phyloP scores from a whole-genome alignment of 139 green algal species.

The Chlamydomonas eustigma region DNA sequence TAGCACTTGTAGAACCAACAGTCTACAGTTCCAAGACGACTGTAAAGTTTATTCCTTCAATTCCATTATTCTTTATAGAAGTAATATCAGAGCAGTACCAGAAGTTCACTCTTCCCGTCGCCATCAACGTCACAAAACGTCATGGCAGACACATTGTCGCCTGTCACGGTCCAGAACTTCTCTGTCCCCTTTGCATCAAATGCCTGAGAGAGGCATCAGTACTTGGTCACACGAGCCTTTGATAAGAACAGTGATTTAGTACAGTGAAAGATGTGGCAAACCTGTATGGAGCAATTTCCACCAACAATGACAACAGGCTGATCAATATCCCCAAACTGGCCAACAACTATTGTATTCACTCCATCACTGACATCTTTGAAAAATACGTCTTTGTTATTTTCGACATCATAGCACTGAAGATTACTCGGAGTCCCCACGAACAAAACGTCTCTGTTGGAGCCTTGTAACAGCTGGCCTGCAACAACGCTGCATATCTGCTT shows the following conservation, averaged over 20 bases:
- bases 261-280: no score
- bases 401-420: constrained; percentile 61
- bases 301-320: constrained; percentile 54
- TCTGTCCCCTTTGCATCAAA: constrained; percentile 57
- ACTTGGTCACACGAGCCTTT: no score
- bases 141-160: constrained; percentile 65
- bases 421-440: constrained; percentile 47
- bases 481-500: constrained; percentile 60
- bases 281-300: constrained; percentile 65
- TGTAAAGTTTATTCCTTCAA: no score
- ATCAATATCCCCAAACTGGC: constrained; percentile 21
- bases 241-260: no score
- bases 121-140: constrained; percentile 55
- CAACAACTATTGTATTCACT: constrained; percentile 43
- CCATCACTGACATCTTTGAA: constrained; percentile 69
- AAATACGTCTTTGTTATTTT: constrained; percentile 68
- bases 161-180: constrained; percentile 67
- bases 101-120: constrained; percentile 54
- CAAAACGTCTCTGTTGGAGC: constrained; percentile 47
- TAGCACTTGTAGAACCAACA: no score
- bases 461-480: constrained; percentile 25
- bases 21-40: no score
- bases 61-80: no score
- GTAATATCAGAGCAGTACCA: no score
- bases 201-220: constrained; percentile 39